A percentile compares a stretch with the other conserved stretches of the same genome.
Conservation (phyloP, 257 asterid genomes). For the Solanum chilense region DNA sequence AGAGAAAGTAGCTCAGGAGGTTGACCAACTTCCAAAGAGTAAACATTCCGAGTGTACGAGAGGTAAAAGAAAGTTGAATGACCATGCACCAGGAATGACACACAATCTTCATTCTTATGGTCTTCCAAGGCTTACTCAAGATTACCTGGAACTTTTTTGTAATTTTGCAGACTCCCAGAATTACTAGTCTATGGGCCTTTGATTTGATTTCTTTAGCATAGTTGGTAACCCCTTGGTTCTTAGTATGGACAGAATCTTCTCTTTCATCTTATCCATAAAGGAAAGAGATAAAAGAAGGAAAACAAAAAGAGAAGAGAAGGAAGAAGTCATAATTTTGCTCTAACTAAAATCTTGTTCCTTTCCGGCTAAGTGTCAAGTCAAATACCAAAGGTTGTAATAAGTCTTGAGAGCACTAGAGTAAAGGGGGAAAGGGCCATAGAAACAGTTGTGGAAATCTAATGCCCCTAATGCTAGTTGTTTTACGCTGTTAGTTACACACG, state of each 20-base stretch:
- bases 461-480: neutral
- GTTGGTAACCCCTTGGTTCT: neutral
- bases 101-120: neutral
- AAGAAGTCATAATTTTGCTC: neutral
- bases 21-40: neutral
- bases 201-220: neutral
- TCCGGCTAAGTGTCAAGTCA: neutral
- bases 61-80: neutral
- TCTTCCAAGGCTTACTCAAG: neutral
- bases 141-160: neutral
- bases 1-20: neutral
- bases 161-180: neutral
- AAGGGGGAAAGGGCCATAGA: neutral
- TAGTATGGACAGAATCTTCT: neutral
- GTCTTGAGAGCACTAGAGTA: neutral
- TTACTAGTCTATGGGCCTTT: neutral
- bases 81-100: neutral
- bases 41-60: neutral
- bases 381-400: neutral
- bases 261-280: neutral
- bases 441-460: neutral
- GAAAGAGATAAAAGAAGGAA: neutral
- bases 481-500: neutral
- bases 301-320: neutral
- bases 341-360: neutral